Evolutionary conservation across 2,329 filamentous ascomycete species (phyloP), one percentile per base, ranked within the genome.

Genomic region (Trichoderma sp.): DNA sequence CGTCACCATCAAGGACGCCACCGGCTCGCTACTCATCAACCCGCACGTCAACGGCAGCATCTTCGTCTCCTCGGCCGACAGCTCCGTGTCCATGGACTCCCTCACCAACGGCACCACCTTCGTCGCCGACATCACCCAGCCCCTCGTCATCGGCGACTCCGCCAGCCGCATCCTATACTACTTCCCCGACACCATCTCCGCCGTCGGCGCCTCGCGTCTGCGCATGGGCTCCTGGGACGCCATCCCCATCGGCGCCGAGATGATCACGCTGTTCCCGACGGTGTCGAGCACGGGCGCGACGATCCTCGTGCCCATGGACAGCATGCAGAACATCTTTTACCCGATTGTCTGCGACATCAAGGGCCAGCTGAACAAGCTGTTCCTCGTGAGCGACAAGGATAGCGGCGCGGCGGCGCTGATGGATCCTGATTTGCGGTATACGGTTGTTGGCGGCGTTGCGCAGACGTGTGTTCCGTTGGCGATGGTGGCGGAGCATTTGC

Each of bases 31-130:
- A 7, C 28, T 45, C 0, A 30, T 60, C 30, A 60, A 60, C 21
- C 57, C 57, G 3, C 57, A 60, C 26, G 57, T 60, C 7, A 60
- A 60, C 30, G 57, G 45, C 34, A 60, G 57, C 17, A 9, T 60
- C 28, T 60, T 60, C 57, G 6, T 60, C 41, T 60, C 57, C 12
- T 12, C 57, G 39, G 57, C 57, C 9, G 39, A 60, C 44, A 60
- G 57, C 45, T 28, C 44, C 21, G 57, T 60, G 7, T 28, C 57
- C n/a, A 6, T 51, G 57, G 41, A 19, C 5, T 28, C 7, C 30
- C 21, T 60, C 2, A 60, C 57, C 45, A 43, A 60, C 34, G 57
- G 21, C 45, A 51, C 21, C 21, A 30, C 28, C 30, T 60, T 60
- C 4, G 19, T 43, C 2, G 57, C 57, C 2, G 57, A 60, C 28